Evolutionary conservation across 371 early-diverging fungal genomes (phyloP), one percentile per base, ranked within the genome.

Genomic region (Umbelopsis sp.): DNA sequence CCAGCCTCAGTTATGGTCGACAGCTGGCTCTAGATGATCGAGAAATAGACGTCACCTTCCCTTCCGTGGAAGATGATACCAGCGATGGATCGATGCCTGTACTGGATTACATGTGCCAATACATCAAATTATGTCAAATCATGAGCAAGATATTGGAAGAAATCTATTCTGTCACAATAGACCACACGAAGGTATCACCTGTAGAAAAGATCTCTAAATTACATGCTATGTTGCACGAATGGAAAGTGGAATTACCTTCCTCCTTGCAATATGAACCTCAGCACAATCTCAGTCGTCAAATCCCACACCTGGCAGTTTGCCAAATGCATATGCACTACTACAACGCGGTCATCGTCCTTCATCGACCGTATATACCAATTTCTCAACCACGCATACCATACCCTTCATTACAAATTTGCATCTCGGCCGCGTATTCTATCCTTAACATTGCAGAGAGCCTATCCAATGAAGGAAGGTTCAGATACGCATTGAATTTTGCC

Each of bases 31-130:
- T 85, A 66, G 78, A 80, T 51, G 84, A 83, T 65, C 68, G 76
- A 57, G 81, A 82, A 46, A 80, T 80, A 24, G 85, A 85, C 64
- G 77, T 80, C 0, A 79, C 81, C 4, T 77, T 82, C 37, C 85
- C 85, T 0, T 74, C 77, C 0, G 72, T 74, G 0, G 85, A 85
- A 64, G 85, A 82, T n/a, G 70, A 77, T 25, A 3, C 65, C 76
- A 8, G 14, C 53, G 2, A 65, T 52, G 20, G 73, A 65, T 74
- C 76, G 4, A 68, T 73, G 0, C 66, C 75, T 22, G 24, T 80
- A 14, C 29, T 83, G 1, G 79, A 81, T 2, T 67, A 72, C 16
- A 79, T 85, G 69, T 66, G 72, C 1, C 74, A 80, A 20, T 64
- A 74, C 16, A 76, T 82, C 44, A 77, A 77, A 20, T 65, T 85